Evolutionary conservation across 2,329 filamentous ascomycete genomes (phyloP), one percentile per base, ranked within the genome.

Genomic region (Penicillium palitans): DNA sequence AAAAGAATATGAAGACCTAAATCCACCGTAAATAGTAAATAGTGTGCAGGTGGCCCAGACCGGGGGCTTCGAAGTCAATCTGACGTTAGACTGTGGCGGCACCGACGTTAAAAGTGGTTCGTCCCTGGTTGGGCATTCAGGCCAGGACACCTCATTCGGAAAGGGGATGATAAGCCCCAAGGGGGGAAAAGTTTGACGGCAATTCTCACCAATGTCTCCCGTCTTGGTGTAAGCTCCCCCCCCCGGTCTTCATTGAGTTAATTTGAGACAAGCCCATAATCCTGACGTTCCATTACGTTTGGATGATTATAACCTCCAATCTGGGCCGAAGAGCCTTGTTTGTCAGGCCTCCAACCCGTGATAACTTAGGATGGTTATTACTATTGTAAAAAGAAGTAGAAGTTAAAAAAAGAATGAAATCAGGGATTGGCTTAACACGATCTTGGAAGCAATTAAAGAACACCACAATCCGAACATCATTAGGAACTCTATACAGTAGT

Each of bases 401-500:
- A 21, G 19, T 37, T 29, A 39, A 24, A 37, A 54, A 41, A 54
- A 31, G 42, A 57, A 54, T 57, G 5, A 51, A 63, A 57, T 45
- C 45, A 61, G 52, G 25, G 40, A 53, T 51, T 56, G 60, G 63
- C 60, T 66, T 54, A 62, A 66, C 63, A 66, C 55, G 55, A 59
- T 60, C 61, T 65, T 61, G 57, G 55, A 61, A 64, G 55, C 47
- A 62, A 61, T 49, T 41, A 61, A 57, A 51, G 57, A 58, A 49
- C 57, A 61, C 61, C 61, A 61, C 62, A 63, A 62, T 70, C 70
- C 65, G 66, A 73, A 72, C 71, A 66, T 74, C 72, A 73, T 74
- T 74, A 74, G 62, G 69, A 53, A 68, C 65, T 70, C 68, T 72
- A 73, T 73, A 74, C 70, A 72, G 57, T 51, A 57, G 37, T 12